phyloP scores from a whole-genome alignment of 108 stramenopile genomes.

The Mediolabrus comicus region DNA sequence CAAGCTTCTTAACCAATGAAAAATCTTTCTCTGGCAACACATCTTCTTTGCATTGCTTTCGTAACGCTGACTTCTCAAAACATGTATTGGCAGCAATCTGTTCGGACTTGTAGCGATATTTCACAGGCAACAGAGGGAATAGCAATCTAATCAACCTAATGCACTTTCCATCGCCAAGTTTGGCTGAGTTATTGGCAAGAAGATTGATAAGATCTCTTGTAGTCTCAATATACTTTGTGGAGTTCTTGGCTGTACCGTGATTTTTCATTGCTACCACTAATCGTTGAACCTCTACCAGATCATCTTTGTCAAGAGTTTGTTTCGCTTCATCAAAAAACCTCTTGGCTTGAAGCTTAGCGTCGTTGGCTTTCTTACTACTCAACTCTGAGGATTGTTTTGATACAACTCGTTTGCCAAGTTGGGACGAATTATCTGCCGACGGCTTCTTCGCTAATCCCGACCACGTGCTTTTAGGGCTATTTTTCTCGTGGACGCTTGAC shows the following conservation, averaged over 20 bases:
- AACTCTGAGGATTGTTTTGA: constrained; percentile 7
- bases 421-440: neutral
- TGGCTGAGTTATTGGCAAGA: constrained; percentile 8
- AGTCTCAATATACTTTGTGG: constrained; percentile 21
- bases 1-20: constrained; percentile 16
- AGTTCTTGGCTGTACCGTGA: constrained; percentile 36
- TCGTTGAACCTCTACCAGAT: constrained; percentile 57
- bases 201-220: constrained; percentile 34
- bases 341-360: constrained; percentile 36
- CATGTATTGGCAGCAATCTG: constrained; percentile 39
- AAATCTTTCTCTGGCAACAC: constrained; percentile 17
- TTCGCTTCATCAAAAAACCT: constrained; percentile 50
- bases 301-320: constrained; percentile 28
- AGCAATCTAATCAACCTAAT: constrained; percentile 53
- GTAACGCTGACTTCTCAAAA: constrained; percentile 50
- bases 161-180: constrained; percentile 9
- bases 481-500: neutral
- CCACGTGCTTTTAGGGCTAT: constrained; percentile 2
- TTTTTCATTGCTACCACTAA: constrained; percentile 69
- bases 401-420: constrained; percentile 1
- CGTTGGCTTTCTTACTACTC: constrained; percentile 9
- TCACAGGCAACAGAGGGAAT: constrained; percentile 61
- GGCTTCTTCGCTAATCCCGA: constrained; percentile 12
- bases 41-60: constrained; percentile 23
- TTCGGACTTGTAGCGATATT: constrained; percentile 45